Evolutionary conservation across 2,329 filamentous ascomycete species (phyloP), one percentile per base, ranked within the genome.

Genomic region (Cladobotryum mycophilum): DNA sequence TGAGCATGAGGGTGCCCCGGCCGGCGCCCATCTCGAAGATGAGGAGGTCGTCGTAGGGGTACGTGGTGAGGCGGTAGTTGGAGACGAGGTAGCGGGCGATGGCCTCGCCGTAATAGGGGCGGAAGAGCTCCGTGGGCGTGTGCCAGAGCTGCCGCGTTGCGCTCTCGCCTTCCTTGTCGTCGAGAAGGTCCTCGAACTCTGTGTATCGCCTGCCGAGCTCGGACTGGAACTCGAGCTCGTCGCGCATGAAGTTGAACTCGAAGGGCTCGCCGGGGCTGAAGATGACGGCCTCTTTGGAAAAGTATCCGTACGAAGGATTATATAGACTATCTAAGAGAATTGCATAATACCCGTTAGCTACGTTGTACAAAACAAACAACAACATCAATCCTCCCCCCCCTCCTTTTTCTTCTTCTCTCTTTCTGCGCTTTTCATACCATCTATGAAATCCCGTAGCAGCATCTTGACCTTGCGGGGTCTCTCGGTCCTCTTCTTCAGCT

Each of bases 21-120:
- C 93, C 93, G 37, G 93, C 93, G 47, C 93, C 93, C 87, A 99
- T 95, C 68, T 99, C 93, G 78, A 96, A 99, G 67, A 99, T 95
- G 61, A 95, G 88, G 47, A 99, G 80, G 70, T 99, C 93, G 70
- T 96, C 85, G 74, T 97, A 96, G 2, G 93, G 93, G 67, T 93
- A 97, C 50, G 89, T 82, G 41, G 88, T 89, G 66, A 96, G 82
- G 66, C 93, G 90, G 78, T 99, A 99, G 73, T 99, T 96, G 58
- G 89, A 85, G 58, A 97, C 85, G 41, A 99, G 81, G 68, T 97
- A 96, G 17, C 92, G 85, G n/a, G 92, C 93, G 59, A 99, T 89
- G 34, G 93, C 89, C 75, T 99, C 91, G 64, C 92, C 95, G 67
- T 99, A 99, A 70, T 92, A 95, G 0, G 95, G 93, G 33, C 89